These are phyloP conservation scores for Beauveria sp. DNA, from an alignment of 2,329 filamentous ascomycete species.

Conservation along the genomic window DNA sequence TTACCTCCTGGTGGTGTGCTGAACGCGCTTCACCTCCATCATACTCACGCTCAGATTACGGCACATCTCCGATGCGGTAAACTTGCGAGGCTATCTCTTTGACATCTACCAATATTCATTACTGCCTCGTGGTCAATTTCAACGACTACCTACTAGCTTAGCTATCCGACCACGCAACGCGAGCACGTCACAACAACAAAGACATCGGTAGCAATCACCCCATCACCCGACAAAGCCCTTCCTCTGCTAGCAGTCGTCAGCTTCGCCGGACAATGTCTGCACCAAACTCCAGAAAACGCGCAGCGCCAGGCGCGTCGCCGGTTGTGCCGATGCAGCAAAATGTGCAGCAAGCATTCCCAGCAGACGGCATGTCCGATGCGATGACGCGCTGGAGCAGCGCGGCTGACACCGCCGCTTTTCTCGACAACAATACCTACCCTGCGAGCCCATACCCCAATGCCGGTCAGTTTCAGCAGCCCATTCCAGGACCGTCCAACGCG, in stretches of 20 bases:
- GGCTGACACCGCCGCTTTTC: slow-evolving; percentile 29
- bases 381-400: slow-evolving; percentile 38
- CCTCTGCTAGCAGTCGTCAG: too few relatives aligned
- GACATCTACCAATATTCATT: neutral
- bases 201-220: neutral
- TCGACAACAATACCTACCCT: slow-evolving; percentile 26
- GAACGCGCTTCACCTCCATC: neutral
- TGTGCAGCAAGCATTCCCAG: slow-evolving; percentile 40
- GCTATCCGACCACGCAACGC: neutral
- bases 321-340: slow-evolving; percentile 45
- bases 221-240: neutral
- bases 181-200: neutral
- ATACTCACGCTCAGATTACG: neutral
- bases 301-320: slow-evolving; percentile 65
- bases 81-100: neutral
- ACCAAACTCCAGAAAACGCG: slow-evolving; percentile 58
- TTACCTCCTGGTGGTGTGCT: neutral
- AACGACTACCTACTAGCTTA: neutral
- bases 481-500: slow-evolving; percentile 36
- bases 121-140: neutral
- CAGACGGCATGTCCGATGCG: slow-evolving; percentile 40
- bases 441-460: slow-evolving; percentile 31
- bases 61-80: neutral
- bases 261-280: slow-evolving; percentile 33
- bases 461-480: slow-evolving; percentile 24